A percentile compares a stretch with the other conserved stretches of the same genome.
Conservation (phyloP, 169 alveolate species). For the Prorocentrum cordatum region DNA sequence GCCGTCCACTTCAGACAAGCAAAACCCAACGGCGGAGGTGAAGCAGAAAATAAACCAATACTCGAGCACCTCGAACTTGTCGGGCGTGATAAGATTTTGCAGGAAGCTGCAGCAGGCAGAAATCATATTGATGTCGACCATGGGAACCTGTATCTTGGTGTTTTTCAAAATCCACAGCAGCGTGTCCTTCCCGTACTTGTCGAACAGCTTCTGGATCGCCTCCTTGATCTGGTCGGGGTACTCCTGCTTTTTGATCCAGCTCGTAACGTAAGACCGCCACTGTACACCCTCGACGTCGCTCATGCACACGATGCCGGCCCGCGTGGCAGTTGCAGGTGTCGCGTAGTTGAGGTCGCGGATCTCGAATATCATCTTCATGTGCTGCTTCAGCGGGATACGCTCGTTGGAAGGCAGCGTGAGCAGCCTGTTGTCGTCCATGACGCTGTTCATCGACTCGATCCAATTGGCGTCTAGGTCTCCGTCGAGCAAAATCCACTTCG, state of each 20-base stretch:
- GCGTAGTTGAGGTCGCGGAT: slow-evolving; percentile 93
- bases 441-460: slow-evolving; percentile 93
- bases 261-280: slow-evolving; percentile 88
- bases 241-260: slow-evolving; percentile 87
- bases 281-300: slow-evolving; percentile 78
- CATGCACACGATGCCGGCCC: slow-evolving; percentile 93
- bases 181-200: slow-evolving; percentile 82
- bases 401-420: slow-evolving; percentile 91
- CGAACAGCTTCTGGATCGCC: slow-evolving; percentile 83
- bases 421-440: slow-evolving; percentile 91
- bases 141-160: slow-evolving; percentile 84
- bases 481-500: slow-evolving; percentile 90
- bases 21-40: slow-evolving; percentile 91
- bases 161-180: slow-evolving; percentile 81
- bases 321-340: slow-evolving; percentile 94
- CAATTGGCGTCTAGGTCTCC: slow-evolving; percentile 95
- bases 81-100: slow-evolving; percentile 33
- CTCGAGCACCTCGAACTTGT: slow-evolving; percentile 38
- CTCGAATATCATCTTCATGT: slow-evolving; percentile 93
- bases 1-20: slow-evolving; percentile 90
- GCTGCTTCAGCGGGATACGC: slow-evolving; percentile 88
- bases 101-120: slow-evolving; percentile 54
- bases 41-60: slow-evolving; percentile 83
- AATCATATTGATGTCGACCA: slow-evolving; percentile 70
- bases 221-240: slow-evolving; percentile 78